A percentile compares a stretch with the other conserved stretches of the same genome.
Conservation (phyloP, 169 alveolate genomes). For the Besnoitia besnoiti region DNA sequence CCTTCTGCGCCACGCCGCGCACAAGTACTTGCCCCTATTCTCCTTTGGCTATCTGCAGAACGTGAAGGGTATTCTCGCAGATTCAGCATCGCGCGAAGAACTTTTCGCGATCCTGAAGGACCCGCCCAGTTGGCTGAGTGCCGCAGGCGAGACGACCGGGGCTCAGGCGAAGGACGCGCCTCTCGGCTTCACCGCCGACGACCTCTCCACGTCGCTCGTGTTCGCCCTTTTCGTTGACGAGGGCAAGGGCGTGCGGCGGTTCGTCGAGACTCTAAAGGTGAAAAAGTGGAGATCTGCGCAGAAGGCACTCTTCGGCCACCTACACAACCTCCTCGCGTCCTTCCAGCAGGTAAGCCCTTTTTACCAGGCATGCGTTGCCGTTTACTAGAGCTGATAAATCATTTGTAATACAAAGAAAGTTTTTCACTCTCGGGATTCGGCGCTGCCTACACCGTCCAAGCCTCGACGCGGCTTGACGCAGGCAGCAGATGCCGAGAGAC, state of each 20-base stretch:
- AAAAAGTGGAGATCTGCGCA: background rate
- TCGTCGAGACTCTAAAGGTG: background rate
- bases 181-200: background rate
- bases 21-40: conserved; percentile 22
- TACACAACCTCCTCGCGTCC: conserved; percentile 2
- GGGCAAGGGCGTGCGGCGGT: conserved; percentile 43
- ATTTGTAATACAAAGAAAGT: background rate
- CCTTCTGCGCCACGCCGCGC: conserved; percentile 48
- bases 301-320: background rate
- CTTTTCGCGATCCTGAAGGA: background rate
- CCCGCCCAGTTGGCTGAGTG: background rate
- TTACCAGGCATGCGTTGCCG: background rate
- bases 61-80: background rate
- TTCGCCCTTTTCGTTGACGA: conserved; percentile 47
- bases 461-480: background rate
- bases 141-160: background rate
- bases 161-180: background rate
- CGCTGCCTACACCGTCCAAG: background rate
- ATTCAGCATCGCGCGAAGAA: background rate
- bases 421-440: background rate
- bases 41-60: conserved; percentile 12
- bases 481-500: too few species aligned
- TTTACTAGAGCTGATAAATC: too few species aligned
- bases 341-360: background rate
- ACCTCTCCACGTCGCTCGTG: background rate